These are phyloP conservation scores for Picocystis sp. DNA, from an alignment of 163 green algal species.

Conservation along the genomic window DNA sequence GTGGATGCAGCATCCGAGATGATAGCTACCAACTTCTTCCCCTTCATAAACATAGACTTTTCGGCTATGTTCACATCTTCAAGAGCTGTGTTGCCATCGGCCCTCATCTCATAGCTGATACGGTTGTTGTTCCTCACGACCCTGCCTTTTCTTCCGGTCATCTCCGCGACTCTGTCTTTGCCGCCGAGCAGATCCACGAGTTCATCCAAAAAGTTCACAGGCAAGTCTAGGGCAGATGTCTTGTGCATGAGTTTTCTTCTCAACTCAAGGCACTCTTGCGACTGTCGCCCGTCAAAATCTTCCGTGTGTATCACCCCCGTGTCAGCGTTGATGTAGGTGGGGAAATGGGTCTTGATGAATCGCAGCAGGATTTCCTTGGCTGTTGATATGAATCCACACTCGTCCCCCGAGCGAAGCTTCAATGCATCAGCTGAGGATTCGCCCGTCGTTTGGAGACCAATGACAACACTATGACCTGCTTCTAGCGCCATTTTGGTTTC, in stretches of 20 bases:
- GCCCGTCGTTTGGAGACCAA: slow-evolving; percentile 66
- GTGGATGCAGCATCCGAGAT: slow-evolving; percentile 75
- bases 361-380: slow-evolving; percentile 29
- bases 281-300: too few species aligned
- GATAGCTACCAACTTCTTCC: slow-evolving; percentile 72
- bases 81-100: neutral
- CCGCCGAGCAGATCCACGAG: slow-evolving; percentile 69
- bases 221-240: too few species aligned
- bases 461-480: slow-evolving; percentile 43
- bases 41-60: slow-evolving; percentile 46
- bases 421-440: slow-evolving; percentile 54
- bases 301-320: too few species aligned
- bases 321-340: slow-evolving; percentile 9
- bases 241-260: too few species aligned
- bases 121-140: slow-evolving; percentile 26
- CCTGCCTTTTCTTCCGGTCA: slow-evolving; percentile 55
- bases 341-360: slow-evolving; percentile 39
- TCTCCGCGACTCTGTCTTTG: slow-evolving; percentile 41
- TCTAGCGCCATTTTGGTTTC: slow-evolving; percentile 46
- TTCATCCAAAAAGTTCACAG: slow-evolving; percentile 10
- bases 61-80: slow-evolving; percentile 25
- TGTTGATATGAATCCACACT: slow-evolving; percentile 31
- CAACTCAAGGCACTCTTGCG: too few species aligned
- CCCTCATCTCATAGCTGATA: too few species aligned
- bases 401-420: slow-evolving; percentile 34